These are phyloP conservation scores for Elsinoe australis DNA, from an alignment of 2,329 filamentous ascomycete species.

Conservation along the genomic window DNA sequence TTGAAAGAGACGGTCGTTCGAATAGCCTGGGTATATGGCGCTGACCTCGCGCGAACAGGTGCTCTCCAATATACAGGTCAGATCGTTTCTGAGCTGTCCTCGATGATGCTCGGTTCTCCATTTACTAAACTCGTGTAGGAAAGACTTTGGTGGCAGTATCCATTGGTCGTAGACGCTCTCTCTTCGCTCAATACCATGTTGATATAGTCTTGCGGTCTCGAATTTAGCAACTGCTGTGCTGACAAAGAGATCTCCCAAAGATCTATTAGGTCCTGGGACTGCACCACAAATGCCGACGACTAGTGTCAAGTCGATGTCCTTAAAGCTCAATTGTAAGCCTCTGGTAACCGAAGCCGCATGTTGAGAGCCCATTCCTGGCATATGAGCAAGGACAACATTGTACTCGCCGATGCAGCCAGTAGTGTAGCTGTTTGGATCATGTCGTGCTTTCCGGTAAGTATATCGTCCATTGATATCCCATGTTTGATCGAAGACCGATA, in stretches of 20 bases:
- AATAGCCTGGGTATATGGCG: not conserved
- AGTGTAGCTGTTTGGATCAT: not conserved
- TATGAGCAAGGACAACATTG: slow-evolving; percentile 1
- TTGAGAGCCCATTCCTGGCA: not conserved
- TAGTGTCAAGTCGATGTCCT: not conserved
- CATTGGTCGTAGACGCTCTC: not conserved
- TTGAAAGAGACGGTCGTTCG: not conserved
- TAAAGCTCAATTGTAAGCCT: not conserved
- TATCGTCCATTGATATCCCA: not conserved
- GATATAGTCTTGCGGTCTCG: not conserved
- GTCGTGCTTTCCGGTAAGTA: not conserved
- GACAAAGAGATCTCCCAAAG: not conserved
- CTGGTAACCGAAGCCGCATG: not conserved
- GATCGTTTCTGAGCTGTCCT: not conserved
- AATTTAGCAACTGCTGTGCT: not conserved
- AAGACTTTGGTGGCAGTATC: not conserved
- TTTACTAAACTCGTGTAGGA: not conserved
- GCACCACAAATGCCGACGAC: not conserved
- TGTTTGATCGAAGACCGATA: not conserved
- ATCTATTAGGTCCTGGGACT: not conserved
- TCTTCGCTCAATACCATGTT: not conserved
- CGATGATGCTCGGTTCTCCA: not conserved
- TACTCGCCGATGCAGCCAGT: not conserved
- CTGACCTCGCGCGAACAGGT: not conserved
- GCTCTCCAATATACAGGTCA: not conserved